A percentile compares a stretch with the other conserved stretches of the same genome.
These are phyloP conservation scores for Xylaria longipes DNA, from an alignment of 495 filamentous ascomycete genomes.

Conservation along the genomic window DNA sequence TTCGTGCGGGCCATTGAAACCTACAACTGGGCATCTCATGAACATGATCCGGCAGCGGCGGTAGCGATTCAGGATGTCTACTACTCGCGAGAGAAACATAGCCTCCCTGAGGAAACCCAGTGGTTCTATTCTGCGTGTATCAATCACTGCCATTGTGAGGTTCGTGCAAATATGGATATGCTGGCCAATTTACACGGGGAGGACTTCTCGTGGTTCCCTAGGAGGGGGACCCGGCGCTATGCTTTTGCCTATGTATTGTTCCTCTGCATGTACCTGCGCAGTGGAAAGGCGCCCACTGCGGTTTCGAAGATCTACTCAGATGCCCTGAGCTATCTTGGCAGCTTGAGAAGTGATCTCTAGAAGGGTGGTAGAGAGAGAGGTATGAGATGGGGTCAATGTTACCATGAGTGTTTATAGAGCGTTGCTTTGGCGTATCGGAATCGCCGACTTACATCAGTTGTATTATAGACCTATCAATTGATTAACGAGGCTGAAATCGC, in stretches of 20 bases:
- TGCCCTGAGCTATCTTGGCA: not conserved
- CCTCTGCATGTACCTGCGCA: not conserved
- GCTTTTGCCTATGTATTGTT: not conserved
- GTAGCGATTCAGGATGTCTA: too few species aligned
- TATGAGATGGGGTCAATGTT: not conserved
- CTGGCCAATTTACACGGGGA: not conserved
- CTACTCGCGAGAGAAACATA: too few species aligned
- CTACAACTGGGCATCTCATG: not conserved
- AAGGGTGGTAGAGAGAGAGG: not conserved
- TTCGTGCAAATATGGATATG: too few species aligned
- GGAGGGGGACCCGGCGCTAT: not conserved
- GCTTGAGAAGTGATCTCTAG: not conserved
- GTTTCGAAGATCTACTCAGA: not conserved
- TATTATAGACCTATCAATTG: not conserved
- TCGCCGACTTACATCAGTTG: not conserved
- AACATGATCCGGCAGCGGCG: not conserved
- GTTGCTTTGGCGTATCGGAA: not conserved
- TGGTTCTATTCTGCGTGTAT: too few species aligned
- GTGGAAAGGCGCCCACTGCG: not conserved
- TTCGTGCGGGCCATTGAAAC: not conserved
- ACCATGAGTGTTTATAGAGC: not conserved
- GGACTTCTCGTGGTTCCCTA: not conserved
- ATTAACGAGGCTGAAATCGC: not conserved
- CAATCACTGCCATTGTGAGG: too few species aligned
- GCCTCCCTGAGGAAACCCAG: too few species aligned